Evolutionary conservation across 2,329 filamentous ascomycete species (phyloP).

Genomic region (Venturia nashicola): DNA sequence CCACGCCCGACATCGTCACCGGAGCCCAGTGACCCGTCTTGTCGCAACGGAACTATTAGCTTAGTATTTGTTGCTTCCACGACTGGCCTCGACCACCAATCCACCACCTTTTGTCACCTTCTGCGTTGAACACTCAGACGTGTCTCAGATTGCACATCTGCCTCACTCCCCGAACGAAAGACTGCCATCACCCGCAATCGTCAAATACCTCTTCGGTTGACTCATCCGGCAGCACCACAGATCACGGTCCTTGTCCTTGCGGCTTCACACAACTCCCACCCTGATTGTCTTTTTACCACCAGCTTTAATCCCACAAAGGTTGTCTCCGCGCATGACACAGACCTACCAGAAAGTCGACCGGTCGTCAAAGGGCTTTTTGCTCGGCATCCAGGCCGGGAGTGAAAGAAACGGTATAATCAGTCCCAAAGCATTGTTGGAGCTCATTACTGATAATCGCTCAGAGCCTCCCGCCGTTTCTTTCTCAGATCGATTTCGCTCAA

Average conservation of each 20-base stretch:
- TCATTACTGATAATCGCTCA: not conserved
- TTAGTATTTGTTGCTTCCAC: conserved; percentile 4
- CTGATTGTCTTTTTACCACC: not conserved
- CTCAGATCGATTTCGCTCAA: conserved; percentile 20
- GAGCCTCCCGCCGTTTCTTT: conserved; percentile 28
- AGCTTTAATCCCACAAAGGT: not conserved
- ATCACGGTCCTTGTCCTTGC: not conserved
- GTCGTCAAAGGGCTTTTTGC: conserved; percentile 22
- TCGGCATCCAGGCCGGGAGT: conserved; percentile 20
- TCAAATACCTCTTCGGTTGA: not conserved
- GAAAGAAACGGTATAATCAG: conserved; percentile 24
- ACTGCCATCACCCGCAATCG: not conserved
- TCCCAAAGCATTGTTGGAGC: conserved; percentile 8
- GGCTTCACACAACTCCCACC: not conserved
- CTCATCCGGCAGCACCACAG: not conserved
- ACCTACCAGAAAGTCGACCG: conserved; percentile 8
- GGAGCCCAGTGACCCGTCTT: not conserved
- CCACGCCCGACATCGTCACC: not conserved
- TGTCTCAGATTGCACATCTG: not conserved
- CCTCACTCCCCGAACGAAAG: not conserved
- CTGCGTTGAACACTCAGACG: not conserved
- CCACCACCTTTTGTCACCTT: not conserved
- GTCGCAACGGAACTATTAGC: conserved; percentile 4
- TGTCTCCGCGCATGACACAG: conserved; percentile 8
- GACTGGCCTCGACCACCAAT: not conserved